A percentile compares a stretch with the other conserved stretches of the same genome.
phyloP scores from a whole-genome alignment of 352 stramenopile genomes.

The Pythium coloratum region DNA sequence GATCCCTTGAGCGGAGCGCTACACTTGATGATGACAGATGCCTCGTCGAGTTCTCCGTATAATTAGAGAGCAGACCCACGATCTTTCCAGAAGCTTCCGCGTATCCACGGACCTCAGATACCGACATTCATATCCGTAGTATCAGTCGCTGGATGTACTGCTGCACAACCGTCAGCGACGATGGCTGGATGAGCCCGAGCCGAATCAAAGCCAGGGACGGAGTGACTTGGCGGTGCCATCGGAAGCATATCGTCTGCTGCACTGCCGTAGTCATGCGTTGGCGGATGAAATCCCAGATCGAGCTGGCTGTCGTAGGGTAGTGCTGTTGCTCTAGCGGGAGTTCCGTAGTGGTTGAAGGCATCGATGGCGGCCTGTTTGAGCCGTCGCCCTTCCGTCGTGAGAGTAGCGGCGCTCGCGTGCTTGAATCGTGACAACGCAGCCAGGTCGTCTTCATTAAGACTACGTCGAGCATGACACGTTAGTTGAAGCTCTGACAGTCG shows the following conservation, averaged over 20 bases:
- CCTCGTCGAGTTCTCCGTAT: not conserved
- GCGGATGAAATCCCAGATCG: not conserved
- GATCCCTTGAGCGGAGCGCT: not conserved
- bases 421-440: conserved; percentile 60
- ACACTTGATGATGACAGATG: not conserved
- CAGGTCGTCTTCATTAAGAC: conserved; percentile 45
- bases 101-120: not conserved
- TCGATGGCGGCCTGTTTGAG: conserved; percentile 60
- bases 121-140: not conserved
- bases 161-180: not conserved
- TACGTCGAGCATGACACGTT: conserved; percentile 12
- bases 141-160: not conserved
- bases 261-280: not conserved
- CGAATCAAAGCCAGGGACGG: not conserved
- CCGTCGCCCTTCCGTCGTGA: conserved; percentile 59
- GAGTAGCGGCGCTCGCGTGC: conserved; percentile 53
- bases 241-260: not conserved
- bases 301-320: not conserved
- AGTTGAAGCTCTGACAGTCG: too few relatives aligned
- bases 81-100: not conserved
- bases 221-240: not conserved
- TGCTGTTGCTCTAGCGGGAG: not conserved
- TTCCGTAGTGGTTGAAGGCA: conserved; percentile 37
- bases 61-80: not conserved
- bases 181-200: not conserved